Percentiles rank a stretch among this genome's conserved stretches.
These are phyloP conservation scores for Brettanomyces anomalus DNA, from an alignment of 805 yeast genomes.

Conservation along the genomic window DNA sequence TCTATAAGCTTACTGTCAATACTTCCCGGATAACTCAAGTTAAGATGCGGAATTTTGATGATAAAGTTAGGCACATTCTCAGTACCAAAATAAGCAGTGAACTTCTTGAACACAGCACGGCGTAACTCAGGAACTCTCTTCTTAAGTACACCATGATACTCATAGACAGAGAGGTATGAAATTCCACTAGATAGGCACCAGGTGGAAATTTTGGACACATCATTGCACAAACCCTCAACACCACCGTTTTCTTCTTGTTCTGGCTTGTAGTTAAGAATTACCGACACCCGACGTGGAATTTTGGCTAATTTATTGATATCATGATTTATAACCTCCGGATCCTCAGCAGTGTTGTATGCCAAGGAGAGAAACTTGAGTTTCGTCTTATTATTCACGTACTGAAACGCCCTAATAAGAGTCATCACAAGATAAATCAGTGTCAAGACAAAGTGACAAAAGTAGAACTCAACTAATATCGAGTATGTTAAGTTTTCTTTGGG, in stretches of 20 bases:
- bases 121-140: conserved; percentile 46
- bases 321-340: conserved; percentile 79
- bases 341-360: conserved; percentile 60
- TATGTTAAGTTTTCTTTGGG: conserved; percentile 2
- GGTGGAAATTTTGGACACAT: conserved; percentile 66
- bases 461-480: conserved; percentile 14
- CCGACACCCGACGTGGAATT: conserved; percentile 69
- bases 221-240: conserved; percentile 66
- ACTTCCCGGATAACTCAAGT: conserved; percentile 36
- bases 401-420: conserved; percentile 44
- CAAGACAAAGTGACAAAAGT: conserved; percentile 39
- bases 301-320: conserved; percentile 69
- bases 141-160: conserved; percentile 62
- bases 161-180: conserved; percentile 63
- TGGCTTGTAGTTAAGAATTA: conserved; percentile 62
- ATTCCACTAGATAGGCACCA: conserved; percentile 94
- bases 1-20: conserved; percentile 26
- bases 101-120: conserved; percentile 45
- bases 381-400: conserved; percentile 41
- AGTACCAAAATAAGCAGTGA: conserved; percentile 68
- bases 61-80: conserved; percentile 53
- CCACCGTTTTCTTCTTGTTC: conserved; percentile 89
- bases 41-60: conserved; percentile 61
- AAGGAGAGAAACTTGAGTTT: conserved; percentile 50
- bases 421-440: conserved; percentile 45